These are phyloP conservation scores for Biscutella laevigata DNA, from an alignment of 441 rosid genomes.

Conservation along the genomic window DNA sequence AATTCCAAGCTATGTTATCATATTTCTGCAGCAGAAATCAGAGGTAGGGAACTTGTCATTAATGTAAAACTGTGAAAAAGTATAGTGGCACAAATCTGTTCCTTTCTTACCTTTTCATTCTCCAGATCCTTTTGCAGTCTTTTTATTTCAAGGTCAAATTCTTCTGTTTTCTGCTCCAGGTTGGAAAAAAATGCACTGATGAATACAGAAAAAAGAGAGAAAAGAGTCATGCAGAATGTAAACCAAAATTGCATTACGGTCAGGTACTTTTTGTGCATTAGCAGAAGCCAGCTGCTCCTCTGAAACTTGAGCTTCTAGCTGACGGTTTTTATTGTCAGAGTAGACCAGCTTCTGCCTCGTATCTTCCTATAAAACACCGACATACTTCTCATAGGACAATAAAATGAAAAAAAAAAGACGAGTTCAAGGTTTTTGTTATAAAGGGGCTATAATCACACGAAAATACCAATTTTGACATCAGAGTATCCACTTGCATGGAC, in stretches of 20 bases:
- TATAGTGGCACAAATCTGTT: slow-evolving; percentile 8
- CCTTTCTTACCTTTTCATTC: slow-evolving; percentile 68
- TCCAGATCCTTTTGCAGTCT: slow-evolving; percentile 58
- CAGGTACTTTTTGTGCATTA: slow-evolving; percentile 55
- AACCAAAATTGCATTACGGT: slow-evolving; percentile 15
- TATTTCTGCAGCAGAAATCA: background rate
- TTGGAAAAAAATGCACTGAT: slow-evolving; percentile 3
- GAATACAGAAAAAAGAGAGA: background rate
- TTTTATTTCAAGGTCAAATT: slow-evolving; percentile 59
- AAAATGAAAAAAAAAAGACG: background rate
- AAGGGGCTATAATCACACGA: background rate
- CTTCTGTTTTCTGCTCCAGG: slow-evolving; percentile 66
- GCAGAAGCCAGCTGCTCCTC: slow-evolving; percentile 61
- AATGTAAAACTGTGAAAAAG: background rate
- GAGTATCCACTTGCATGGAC: slow-evolving; percentile 57
- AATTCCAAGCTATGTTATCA: background rate
- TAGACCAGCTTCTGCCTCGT: slow-evolving; percentile 72
- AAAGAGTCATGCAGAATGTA: background rate
- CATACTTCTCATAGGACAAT: slow-evolving; percentile 4
- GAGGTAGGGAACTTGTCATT: background rate
- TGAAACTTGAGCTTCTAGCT: slow-evolving; percentile 73
- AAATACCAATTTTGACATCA: slow-evolving; percentile 80
- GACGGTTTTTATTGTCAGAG: slow-evolving; percentile 82
- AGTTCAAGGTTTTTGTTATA: too few relatives aligned
- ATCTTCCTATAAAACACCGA: slow-evolving; percentile 51